Conservation (phyloP, 2,329 filamentous ascomycete genomes). For the Scytalidium lignicola region DNA sequence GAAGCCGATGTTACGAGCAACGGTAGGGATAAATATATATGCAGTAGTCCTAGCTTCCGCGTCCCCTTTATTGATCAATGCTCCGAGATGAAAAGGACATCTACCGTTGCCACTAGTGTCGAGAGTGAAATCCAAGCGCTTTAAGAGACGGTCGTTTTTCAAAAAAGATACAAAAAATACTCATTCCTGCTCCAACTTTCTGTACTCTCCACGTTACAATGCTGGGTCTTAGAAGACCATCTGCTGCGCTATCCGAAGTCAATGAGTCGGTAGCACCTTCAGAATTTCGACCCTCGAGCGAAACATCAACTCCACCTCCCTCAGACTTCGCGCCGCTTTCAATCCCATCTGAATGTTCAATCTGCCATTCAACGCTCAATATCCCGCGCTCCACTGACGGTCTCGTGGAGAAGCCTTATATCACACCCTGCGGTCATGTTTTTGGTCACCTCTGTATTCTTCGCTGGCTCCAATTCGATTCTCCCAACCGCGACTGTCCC, state of each 20-base stretch:
- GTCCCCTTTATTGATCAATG: background rate
- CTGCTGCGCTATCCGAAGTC: background rate
- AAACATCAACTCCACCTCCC: background rate
- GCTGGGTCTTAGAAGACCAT: background rate
- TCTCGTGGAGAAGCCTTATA: conserved; percentile 10
- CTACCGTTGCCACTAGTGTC: background rate
- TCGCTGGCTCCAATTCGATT: conserved; percentile 19
- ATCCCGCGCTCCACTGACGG: conserved; percentile 6
- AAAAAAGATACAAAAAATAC: no score
- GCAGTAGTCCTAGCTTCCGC: no score
- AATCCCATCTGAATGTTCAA: background rate
- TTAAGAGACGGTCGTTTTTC: background rate
- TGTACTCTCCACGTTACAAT: background rate
- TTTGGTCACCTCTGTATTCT: conserved; percentile 21
- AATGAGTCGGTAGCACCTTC: background rate
- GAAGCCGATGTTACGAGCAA: no score
- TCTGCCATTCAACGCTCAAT: background rate
- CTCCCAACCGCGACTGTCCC: conserved; percentile 19
- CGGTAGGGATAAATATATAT: no score
- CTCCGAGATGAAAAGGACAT: background rate
- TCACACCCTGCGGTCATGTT: conserved; percentile 21
- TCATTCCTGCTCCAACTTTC: background rate
- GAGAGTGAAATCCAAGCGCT: background rate
- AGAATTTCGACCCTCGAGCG: background rate
- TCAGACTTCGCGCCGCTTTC: background rate